These are phyloP conservation scores for Cardamine occulta DNA, from an alignment of 345 rosid species.

Conservation along the genomic window DNA sequence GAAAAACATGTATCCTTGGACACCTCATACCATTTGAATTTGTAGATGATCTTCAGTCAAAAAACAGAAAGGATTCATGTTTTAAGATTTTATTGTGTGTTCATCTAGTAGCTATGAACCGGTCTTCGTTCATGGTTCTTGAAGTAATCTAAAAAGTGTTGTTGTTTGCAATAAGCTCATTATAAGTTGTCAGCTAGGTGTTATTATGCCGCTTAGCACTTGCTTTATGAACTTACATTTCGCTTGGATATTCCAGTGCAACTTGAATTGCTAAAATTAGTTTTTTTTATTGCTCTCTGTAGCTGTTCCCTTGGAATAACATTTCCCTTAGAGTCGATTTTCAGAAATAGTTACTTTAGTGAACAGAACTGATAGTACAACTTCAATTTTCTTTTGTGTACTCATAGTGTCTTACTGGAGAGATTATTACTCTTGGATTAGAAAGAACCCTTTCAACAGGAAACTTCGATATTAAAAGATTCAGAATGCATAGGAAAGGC, in stretches of 20 bases:
- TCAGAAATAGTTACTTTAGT: constrained; percentile 9
- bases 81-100: constrained; percentile 9
- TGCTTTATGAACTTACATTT: constrained; percentile 16
- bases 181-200: constrained; percentile 11
- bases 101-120: constrained; percentile 12
- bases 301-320: constrained; percentile 20
- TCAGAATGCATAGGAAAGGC: constrained; percentile 96
- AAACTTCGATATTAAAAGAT: constrained; percentile 87
- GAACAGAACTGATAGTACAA: constrained; percentile 14
- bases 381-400: constrained; percentile 3
- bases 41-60: constrained; percentile 5
- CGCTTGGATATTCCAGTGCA: constrained; percentile 16
- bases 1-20: constrained; percentile 9
- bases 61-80: background rate
- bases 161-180: constrained; percentile 22
- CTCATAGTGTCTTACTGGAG: constrained; percentile 52
- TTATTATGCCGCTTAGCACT: constrained; percentile 26
- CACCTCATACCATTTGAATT: constrained; percentile 8
- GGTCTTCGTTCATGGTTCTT: background rate
- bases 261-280: constrained; percentile 10
- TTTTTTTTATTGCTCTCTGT: constrained; percentile 1
- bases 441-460: constrained; percentile 96
- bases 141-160: constrained; percentile 3
- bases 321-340: constrained; percentile 15
- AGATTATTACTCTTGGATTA: constrained; percentile 58